A percentile compares a stretch with the other conserved stretches of the same genome.
These are phyloP conservation scores for Halophytophthora batemanensis DNA, from an alignment of 352 stramenopile genomes.

Conservation along the genomic window DNA sequence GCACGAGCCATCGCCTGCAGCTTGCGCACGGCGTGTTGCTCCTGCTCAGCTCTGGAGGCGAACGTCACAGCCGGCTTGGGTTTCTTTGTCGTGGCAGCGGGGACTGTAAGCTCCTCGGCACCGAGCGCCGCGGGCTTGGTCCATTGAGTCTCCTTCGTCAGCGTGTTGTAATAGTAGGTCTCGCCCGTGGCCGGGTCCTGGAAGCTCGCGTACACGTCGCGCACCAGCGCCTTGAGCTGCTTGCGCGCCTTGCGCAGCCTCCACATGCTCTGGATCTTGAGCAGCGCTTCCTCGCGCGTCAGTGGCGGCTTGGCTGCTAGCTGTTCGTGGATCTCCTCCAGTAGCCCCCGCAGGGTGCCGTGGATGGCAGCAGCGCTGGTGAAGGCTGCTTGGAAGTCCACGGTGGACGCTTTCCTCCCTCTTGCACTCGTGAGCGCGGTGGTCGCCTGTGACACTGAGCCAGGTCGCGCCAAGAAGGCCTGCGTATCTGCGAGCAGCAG, in stretches of 20 bases:
- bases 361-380: constrained; percentile 35
- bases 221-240: constrained; percentile 55
- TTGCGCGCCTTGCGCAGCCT: constrained; percentile 63
- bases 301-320: constrained; percentile 39
- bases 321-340: constrained; percentile 47
- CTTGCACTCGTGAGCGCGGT: neutral
- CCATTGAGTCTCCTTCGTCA: constrained; percentile 67
- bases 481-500: constrained; percentile 53
- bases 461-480: constrained; percentile 15
- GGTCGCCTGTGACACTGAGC: neutral
- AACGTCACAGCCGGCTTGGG: constrained; percentile 10
- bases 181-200: constrained; percentile 56
- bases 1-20: constrained; percentile 61
- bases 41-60: constrained; percentile 22
- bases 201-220: constrained; percentile 55
- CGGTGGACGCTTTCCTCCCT: constrained; percentile 2
- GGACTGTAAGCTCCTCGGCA: constrained; percentile 11
- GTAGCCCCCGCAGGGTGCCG: constrained; percentile 34
- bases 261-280: constrained; percentile 80
- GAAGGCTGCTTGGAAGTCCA: constrained; percentile 48
- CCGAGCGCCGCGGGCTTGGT: constrained; percentile 50
- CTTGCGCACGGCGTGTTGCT: constrained; percentile 23
- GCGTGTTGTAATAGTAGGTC: constrained; percentile 82
- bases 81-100: constrained; percentile 2
- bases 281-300: constrained; percentile 49